Evolutionary conservation across 192 early-diverging fungal genomes (phyloP).

Genomic region (Entomortierella lignicola): DNA sequence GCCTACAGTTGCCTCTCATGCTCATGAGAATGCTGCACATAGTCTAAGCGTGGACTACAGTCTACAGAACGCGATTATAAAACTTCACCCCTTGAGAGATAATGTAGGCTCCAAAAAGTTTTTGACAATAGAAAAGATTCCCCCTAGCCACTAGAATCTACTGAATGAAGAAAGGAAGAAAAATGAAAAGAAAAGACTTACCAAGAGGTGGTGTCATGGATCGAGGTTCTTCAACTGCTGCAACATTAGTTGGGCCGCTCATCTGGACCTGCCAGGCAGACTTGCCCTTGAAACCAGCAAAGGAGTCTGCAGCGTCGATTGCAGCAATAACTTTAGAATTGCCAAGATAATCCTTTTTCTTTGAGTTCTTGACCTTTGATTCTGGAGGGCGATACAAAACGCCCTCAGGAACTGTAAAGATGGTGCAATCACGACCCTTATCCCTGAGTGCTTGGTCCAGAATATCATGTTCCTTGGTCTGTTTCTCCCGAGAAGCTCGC

Average conservation of each 20-base stretch:
- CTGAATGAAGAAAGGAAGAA: background rate
- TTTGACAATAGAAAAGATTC: no score
- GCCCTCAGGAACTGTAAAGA: constrained; percentile 81
- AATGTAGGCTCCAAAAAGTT: constrained; percentile 4
- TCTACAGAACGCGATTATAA: no score
- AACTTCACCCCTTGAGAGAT: background rate
- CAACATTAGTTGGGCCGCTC: constrained; percentile 28
- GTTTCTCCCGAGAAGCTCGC: constrained; percentile 68
- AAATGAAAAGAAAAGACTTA: constrained; percentile 9
- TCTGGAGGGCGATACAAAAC: constrained; percentile 86
- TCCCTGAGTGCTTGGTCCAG: constrained; percentile 73
- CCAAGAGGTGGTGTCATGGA: constrained; percentile 23
- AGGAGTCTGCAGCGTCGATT: constrained; percentile 67
- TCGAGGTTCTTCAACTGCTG: constrained; percentile 21
- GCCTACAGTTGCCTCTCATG: no score
- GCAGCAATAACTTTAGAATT: constrained; percentile 87
- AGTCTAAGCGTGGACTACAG: no score
- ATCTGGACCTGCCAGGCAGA: constrained; percentile 57
- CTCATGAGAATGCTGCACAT: no score
- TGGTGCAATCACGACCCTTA: constrained; percentile 71
- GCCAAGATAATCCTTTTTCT: constrained; percentile 82
- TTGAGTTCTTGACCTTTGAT: constrained; percentile 84
- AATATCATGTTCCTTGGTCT: constrained; percentile 76
- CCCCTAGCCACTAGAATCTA: no score
- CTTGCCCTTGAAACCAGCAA: constrained; percentile 71